A percentile compares a stretch with the other conserved stretches of the same genome.
Evolutionary conservation across 495 filamentous ascomycete species (phyloP).

Genomic region (Hyaloscypha bicolor): DNA sequence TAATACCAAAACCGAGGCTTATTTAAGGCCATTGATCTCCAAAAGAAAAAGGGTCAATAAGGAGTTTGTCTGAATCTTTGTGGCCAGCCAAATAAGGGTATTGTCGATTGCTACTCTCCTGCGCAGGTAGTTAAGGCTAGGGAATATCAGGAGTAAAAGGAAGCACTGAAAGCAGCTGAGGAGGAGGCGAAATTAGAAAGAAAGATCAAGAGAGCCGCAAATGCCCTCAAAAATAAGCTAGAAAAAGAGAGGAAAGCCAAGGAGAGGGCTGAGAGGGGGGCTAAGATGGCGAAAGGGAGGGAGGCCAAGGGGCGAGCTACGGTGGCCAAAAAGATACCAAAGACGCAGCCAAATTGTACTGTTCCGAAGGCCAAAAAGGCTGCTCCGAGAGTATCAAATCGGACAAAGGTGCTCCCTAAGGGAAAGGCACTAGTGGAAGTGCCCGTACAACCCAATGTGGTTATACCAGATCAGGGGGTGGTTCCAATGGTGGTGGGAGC

Average conservation of each 20-base stretch:
- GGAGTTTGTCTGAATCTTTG: slow-evolving; percentile 1
- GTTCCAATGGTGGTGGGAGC: background rate
- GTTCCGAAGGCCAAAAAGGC: background rate
- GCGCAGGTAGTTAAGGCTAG: background rate
- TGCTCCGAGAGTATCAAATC: background rate
- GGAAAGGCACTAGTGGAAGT: background rate
- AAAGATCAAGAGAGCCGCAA: too few relatives aligned
- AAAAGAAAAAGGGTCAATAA: slow-evolving; percentile 1
- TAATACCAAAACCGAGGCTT: background rate
- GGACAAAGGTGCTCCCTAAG: background rate
- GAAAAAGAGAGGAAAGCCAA: too few relatives aligned
- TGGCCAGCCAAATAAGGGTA: background rate
- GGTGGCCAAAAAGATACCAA: background rate
- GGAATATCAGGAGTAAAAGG: background rate
- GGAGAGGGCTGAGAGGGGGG: too few relatives aligned
- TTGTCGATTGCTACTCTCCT: slow-evolving; percentile 1
- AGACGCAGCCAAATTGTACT: background rate
- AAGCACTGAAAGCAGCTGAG: background rate
- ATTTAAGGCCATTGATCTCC: background rate
- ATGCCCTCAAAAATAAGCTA: too few relatives aligned
- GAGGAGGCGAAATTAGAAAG: background rate
- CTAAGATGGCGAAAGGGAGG: too few relatives aligned
- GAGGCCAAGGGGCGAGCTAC: too few relatives aligned
- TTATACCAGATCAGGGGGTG: background rate
- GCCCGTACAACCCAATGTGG: background rate